phyloP scores from a whole-genome alignment of 768 basidiomycete genomes.

The Hypholoma fasciculare region DNA sequence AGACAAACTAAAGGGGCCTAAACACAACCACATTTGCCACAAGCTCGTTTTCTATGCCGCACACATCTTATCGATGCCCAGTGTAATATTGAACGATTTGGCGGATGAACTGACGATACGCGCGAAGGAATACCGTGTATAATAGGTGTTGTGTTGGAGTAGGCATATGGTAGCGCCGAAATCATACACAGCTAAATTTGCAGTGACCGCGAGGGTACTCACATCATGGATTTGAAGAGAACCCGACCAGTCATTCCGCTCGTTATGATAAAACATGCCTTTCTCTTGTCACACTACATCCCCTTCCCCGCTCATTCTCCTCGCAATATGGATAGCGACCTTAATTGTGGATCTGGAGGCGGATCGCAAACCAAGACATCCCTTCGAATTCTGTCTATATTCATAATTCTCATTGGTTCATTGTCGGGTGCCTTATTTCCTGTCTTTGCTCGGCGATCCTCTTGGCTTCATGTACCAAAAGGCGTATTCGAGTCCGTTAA shows the following conservation, averaged over 20 bases:
- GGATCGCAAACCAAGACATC: constrained; percentile 47
- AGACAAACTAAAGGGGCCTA: neutral
- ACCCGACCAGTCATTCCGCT: constrained; percentile 32
- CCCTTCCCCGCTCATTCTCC: constrained; percentile 5
- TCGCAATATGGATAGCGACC: constrained; percentile 13
- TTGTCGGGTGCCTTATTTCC: constrained; percentile 69
- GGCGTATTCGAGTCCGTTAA: constrained; percentile 65
- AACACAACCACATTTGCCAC: constrained; percentile 43
- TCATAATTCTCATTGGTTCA: constrained; percentile 69
- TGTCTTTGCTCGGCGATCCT: constrained; percentile 54
- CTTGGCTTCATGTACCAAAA: constrained; percentile 56
- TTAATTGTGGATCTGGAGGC: constrained; percentile 52
- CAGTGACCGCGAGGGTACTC: constrained; percentile 31
- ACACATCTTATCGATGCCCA: constrained; percentile 52
- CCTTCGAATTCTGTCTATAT: constrained; percentile 71
- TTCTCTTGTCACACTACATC: constrained; percentile 10
- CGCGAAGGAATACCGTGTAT: constrained; percentile 4
- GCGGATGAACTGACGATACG: constrained; percentile 36
- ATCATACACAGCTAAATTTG: neutral
- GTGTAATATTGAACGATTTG: constrained; percentile 31
- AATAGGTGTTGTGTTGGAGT: neutral
- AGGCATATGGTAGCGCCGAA: too few species aligned
- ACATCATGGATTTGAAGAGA: constrained; percentile 18
- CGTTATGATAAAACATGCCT: constrained; percentile 16
- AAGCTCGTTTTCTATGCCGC: constrained; percentile 75